Conservation (phyloP, 805 yeast genomes). For the Metschnikowia borealis region DNA sequence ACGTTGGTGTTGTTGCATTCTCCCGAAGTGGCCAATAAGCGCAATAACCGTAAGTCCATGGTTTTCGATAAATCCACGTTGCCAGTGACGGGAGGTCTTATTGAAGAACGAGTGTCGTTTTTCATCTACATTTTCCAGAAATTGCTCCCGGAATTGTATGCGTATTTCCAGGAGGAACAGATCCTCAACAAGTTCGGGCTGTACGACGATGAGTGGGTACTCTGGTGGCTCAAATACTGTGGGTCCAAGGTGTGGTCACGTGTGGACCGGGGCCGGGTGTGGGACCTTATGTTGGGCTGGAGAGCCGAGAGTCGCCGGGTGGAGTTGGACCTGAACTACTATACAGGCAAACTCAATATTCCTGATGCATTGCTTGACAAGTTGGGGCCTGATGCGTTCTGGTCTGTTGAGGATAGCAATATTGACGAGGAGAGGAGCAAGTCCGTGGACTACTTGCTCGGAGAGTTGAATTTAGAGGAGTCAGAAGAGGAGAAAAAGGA, state of each 20-base stretch:
- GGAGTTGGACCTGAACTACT: conserved; percentile 27
- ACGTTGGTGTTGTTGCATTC: conserved; percentile 72
- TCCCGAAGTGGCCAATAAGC: conserved; percentile 45
- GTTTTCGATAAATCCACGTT: conserved; percentile 34
- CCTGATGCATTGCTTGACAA: conserved; percentile 26
- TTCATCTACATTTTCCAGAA: conserved; percentile 62
- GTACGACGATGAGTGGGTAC: conserved; percentile 80
- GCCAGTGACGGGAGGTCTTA: conserved; percentile 58
- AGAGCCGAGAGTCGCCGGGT: conserved; percentile 36
- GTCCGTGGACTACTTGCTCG: conserved; percentile 31
- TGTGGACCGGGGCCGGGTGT: conserved; percentile 77
- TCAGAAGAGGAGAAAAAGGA: too few species aligned
- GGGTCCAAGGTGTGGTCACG: conserved; percentile 84
- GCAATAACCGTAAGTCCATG: conserved; percentile 6
- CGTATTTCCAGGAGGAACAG: conserved; percentile 76
- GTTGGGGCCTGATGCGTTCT: conserved; percentile 60
- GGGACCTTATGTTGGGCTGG: conserved; percentile 88
- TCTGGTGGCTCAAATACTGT: conserved; percentile 93
- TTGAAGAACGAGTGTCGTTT: conserved; percentile 63
- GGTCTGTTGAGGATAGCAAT: conserved; percentile 36
- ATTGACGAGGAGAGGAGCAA: conserved; percentile 13
- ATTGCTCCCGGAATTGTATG: conserved; percentile 70
- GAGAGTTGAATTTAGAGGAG: conserved; percentile 16
- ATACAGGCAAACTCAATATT: conserved; percentile 28
- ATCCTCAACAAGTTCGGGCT: conserved; percentile 52